Percentiles rank a stretch among this genome's conserved stretches.
Conservation (phyloP, 1,284 basidiomycete genomes). For the Apiotrichum laibachii region DNA sequence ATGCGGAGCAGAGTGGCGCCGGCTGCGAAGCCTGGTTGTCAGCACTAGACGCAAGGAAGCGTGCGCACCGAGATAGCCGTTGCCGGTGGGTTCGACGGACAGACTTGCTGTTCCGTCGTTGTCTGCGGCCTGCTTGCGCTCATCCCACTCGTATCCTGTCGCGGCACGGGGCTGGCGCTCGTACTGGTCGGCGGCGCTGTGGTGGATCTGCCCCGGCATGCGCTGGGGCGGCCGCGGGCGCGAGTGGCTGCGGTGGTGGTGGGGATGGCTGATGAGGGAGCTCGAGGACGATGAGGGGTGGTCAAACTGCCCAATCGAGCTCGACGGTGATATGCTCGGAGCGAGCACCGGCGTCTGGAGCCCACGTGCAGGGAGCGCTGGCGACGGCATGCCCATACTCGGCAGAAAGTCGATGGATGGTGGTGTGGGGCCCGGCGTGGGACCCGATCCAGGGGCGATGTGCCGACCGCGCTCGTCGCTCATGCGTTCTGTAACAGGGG, state of each 20-base stretch:
- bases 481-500: background rate
- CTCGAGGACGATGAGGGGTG: constrained; percentile 2
- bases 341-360: constrained; percentile 1
- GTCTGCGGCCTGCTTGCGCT: constrained; percentile 11
- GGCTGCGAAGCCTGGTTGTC: constrained; percentile 22
- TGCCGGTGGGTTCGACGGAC: constrained; percentile 25
- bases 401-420: background rate
- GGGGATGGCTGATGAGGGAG: background rate
- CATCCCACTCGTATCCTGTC: constrained; percentile 27
- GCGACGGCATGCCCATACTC: background rate
- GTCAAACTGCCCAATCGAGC: constrained; percentile 4
- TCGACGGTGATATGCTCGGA: constrained; percentile 3
- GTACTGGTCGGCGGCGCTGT: constrained; percentile 11
- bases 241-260: constrained; percentile 6
- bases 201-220: background rate
- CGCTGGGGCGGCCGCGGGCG: constrained; percentile 3
- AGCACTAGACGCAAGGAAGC: background rate
- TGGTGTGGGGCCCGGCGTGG: background rate
- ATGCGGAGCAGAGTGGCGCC: constrained; percentile 28
- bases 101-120: constrained; percentile 29
- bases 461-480: constrained; percentile 6
- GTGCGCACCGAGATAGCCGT: constrained; percentile 27
- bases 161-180: constrained; percentile 19
- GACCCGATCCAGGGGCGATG: background rate
- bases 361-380: background rate